Evolutionary conservation across 139 green algal genomes (phyloP).

Genomic region (Chlorella sorokiniana): DNA sequence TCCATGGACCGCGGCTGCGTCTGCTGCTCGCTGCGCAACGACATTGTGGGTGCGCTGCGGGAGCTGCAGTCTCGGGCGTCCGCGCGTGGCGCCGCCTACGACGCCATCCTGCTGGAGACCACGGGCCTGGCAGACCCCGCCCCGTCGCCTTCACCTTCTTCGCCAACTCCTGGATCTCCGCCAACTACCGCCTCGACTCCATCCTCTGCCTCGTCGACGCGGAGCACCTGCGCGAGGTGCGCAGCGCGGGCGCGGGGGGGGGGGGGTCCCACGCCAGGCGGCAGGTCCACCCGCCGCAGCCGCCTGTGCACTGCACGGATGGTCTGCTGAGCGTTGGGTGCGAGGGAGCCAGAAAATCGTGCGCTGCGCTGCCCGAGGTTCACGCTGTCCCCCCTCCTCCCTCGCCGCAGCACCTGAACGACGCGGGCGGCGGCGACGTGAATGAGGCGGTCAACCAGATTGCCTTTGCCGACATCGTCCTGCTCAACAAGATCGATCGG

Average conservation of each 20-base stretch:
- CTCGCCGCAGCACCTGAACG: conserved; percentile 71
- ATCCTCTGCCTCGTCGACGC: conserved; percentile 84
- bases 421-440: conserved; percentile 72
- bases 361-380: not conserved
- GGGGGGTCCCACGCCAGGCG: not conserved
- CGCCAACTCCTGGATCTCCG: conserved; percentile 81
- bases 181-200: conserved; percentile 75
- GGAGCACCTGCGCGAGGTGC: conserved; percentile 51
- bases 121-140: conserved; percentile 86
- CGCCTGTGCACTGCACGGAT: no score
- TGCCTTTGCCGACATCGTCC: conserved; percentile 87
- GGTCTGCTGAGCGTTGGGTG: no score
- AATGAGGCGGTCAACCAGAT: conserved; percentile 83
- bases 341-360: no score
- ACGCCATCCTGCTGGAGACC: conserved; percentile 82
- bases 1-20: conserved; percentile 84
- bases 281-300: no score
- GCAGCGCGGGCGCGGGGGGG: not conserved
- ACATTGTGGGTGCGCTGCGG: conserved; percentile 80
- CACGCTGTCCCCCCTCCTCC: not conserved
- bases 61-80: conserved; percentile 59
- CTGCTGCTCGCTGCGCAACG: conserved; percentile 84
- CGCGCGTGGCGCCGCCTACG: conserved; percentile 43
- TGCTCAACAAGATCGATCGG: conserved; percentile 90
- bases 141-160: conserved; percentile 90